These are phyloP conservation scores for Cyberlindnera nakhonratchasimensis DNA, from an alignment of 805 yeast species.

Conservation along the genomic window DNA sequence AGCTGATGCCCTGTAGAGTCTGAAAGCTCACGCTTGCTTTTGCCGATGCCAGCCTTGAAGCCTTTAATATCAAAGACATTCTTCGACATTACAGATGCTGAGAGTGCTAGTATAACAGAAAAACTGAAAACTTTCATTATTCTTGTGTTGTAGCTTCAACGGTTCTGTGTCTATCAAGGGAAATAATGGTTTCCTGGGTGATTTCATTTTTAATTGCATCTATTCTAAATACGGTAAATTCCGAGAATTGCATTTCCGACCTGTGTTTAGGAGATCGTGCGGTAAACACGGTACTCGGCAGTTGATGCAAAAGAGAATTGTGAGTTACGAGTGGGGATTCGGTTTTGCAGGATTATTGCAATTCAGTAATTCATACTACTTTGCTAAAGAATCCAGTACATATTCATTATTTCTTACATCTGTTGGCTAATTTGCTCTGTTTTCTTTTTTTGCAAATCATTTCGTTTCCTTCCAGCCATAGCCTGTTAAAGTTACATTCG, in stretches of 20 bases:
- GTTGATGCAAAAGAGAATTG: too few species aligned
- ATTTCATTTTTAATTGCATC: neutral
- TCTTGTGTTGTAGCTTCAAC: neutral
- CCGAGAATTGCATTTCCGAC: neutral
- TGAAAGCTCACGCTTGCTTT: slow-evolving; percentile 1
- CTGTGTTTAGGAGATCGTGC: neutral
- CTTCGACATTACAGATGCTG: slow-evolving; percentile 5
- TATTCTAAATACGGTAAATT: neutral
- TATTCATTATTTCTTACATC: too few species aligned
- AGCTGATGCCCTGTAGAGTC: slow-evolving; percentile 3
- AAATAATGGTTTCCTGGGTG: neutral
- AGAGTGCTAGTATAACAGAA: neutral
- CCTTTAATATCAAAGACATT: slow-evolving; percentile 10
- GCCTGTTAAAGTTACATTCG: neutral
- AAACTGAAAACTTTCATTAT: slow-evolving; percentile 7
- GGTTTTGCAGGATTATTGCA: too few species aligned
- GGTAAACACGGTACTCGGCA: slow-evolving; percentile 8
- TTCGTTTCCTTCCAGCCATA: neutral
- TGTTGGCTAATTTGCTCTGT: too few species aligned
- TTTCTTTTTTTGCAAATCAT: neutral
- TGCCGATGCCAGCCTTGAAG: slow-evolving; percentile 3
- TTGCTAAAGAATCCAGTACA: too few species aligned
- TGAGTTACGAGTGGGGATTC: too few species aligned
- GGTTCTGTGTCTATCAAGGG: neutral
- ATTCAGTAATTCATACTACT: too few species aligned